These are phyloP conservation scores for Teratosphaeria destructans DNA, from an alignment of 2,329 filamentous ascomycete genomes.

Conservation along the genomic window DNA sequence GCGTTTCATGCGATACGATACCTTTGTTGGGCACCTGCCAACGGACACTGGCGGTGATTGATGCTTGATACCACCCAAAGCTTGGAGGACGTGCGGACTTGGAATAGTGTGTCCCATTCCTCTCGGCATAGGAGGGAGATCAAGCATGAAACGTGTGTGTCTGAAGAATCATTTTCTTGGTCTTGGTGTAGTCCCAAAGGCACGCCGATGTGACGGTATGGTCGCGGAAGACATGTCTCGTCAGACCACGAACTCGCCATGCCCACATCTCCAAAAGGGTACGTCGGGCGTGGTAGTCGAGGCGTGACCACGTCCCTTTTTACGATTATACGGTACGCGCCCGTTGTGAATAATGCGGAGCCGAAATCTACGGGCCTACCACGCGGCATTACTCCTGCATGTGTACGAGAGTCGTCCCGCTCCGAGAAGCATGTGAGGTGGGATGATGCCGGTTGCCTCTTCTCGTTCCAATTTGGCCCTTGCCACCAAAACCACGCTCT, in stretches of 20 bases:
- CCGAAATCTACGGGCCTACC: too few species aligned
- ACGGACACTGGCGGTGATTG: not conserved
- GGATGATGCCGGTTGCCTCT: not conserved
- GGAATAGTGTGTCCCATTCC: not conserved
- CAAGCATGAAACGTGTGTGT: not conserved
- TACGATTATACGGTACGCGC: too few species aligned
- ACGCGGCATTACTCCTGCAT: too few species aligned
- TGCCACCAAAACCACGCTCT: too few species aligned
- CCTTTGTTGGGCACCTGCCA: not conserved
- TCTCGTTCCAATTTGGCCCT: not conserved
- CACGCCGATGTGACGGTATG: too few species aligned
- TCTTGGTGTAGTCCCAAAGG: not conserved
- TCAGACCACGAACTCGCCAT: too few species aligned
- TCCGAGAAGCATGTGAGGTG: not conserved
- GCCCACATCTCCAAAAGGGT: too few species aligned
- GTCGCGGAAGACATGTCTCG: too few species aligned
- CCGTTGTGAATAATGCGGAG: too few species aligned
- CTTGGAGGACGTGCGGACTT: not conserved
- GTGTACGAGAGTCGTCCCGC: not conserved
- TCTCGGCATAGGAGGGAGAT: not conserved
- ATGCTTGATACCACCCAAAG: not conserved
- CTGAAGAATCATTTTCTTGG: not conserved
- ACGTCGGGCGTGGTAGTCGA: too few species aligned
- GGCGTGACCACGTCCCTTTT: too few species aligned
- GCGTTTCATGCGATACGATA: not conserved